These are phyloP conservation scores for Eucalyptus polybractea DNA, from an alignment of 345 rosid genomes.

Conservation along the genomic window DNA sequence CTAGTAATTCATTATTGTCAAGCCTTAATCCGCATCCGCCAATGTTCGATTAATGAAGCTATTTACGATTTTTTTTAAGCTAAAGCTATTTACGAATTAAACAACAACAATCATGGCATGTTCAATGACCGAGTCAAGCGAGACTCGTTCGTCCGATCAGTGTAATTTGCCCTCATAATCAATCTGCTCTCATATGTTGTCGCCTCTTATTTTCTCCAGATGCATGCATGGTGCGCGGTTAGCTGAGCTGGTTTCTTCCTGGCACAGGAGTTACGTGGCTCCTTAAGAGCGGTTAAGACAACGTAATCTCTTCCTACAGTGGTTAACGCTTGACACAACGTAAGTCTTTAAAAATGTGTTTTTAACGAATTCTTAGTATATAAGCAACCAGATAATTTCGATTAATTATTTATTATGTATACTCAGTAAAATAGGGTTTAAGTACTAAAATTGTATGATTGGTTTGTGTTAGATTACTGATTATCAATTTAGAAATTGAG, in stretches of 20 bases:
- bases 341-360: neutral
- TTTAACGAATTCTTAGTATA: neutral
- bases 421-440: neutral
- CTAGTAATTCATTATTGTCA: neutral
- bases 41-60: too few species aligned
- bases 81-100: too few species aligned
- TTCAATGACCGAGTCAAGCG: neutral
- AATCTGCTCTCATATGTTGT: neutral
- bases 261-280: neutral
- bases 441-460: neutral
- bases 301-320: neutral
- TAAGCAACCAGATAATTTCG: neutral
- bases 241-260: neutral
- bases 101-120: neutral
- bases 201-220: neutral
- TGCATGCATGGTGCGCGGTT: neutral
- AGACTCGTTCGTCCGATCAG: neutral
- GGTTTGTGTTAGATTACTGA: neutral
- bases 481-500: neutral
- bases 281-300: neutral
- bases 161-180: rapidly evolving
- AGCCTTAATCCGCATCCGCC: neutral
- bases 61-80: too few species aligned
- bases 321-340: neutral
- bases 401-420: neutral